Conservation (phyloP, 2,329 filamentous ascomycete genomes). For the Byssochlamys sp. region DNA sequence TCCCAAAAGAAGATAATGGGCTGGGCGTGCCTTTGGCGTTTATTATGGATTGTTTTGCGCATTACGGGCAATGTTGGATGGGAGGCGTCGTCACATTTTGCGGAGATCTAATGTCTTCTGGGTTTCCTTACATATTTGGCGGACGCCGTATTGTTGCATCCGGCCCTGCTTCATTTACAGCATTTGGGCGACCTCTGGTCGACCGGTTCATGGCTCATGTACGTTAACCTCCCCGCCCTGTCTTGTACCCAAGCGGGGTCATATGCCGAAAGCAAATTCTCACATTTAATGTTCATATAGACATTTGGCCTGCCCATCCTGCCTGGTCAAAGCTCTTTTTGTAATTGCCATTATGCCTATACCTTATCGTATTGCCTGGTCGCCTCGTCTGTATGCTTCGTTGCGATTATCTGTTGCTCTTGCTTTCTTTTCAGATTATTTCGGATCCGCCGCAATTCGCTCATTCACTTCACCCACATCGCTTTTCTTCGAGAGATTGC, state of each 20-base stretch:
- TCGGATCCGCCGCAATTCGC: slow-evolving; percentile 3
- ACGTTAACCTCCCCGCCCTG: slow-evolving; percentile 43
- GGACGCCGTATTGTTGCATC: slow-evolving; percentile 27
- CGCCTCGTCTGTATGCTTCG: slow-evolving; percentile 11
- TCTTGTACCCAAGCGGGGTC: slow-evolving; percentile 30
- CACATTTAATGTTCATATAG: slow-evolving; percentile 36
- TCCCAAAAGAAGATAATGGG: slow-evolving; percentile 20
- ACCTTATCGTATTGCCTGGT: slow-evolving; percentile 19
- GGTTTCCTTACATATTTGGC: slow-evolving; percentile 16
- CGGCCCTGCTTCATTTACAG: slow-evolving; percentile 28
- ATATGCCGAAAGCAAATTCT: slow-evolving; percentile 39
- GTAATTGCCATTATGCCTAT: slow-evolving; percentile 24
- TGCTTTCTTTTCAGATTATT: slow-evolving; percentile 8
- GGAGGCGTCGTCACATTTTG: slow-evolving; percentile 26
- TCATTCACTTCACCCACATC: not conserved
- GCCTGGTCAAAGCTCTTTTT: slow-evolving; percentile 17
- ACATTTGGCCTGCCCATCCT: slow-evolving; percentile 22
- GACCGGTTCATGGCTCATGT: slow-evolving; percentile 35
- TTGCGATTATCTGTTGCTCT: slow-evolving; percentile 11
- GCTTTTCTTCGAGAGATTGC: slow-evolving; percentile 8
- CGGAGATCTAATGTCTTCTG: slow-evolving; percentile 27
- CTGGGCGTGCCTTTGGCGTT: slow-evolving; percentile 28
- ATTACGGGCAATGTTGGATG: slow-evolving; percentile 14
- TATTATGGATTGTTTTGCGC: slow-evolving; percentile 17
- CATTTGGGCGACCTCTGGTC: slow-evolving; percentile 24